These are phyloP conservation scores for Exobasidium cylindrosporum DNA, from an alignment of 1,284 basidiomycete genomes.

Conservation along the genomic window DNA sequence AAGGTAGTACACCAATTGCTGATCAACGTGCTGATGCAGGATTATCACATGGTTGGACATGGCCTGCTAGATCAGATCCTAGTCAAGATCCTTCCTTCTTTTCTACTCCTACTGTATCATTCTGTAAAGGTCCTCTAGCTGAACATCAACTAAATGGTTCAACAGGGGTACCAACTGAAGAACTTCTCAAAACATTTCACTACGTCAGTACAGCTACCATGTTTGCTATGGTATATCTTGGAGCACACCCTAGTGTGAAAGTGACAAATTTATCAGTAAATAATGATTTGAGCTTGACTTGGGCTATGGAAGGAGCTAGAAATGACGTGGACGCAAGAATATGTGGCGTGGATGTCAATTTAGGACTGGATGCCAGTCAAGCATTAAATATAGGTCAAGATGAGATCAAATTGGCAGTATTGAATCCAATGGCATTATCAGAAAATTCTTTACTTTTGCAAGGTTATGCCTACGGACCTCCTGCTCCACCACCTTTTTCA, in stretches of 20 bases:
- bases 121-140: background rate
- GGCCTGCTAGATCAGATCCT: background rate
- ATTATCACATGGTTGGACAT: conserved; percentile 1
- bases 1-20: conserved; percentile 1
- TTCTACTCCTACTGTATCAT: background rate
- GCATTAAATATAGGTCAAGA: background rate
- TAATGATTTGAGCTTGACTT: background rate
- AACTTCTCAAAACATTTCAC: background rate
- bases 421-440: background rate
- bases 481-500: background rate
- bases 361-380: background rate
- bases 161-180: background rate
- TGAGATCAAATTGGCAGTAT: background rate
- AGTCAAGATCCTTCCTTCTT: background rate
- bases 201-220: conserved; percentile 4
- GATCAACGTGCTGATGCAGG: conserved; percentile 1
- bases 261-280: background rate
- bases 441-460: background rate
- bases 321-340: background rate
- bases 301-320: background rate
- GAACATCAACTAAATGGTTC: background rate
- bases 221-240: background rate
- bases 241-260: background rate
- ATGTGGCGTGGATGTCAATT: background rate
- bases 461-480: background rate